These are phyloP conservation scores for Aspergillus tubingensis DNA, from an alignment of 2,329 filamentous ascomycete genomes.

Conservation along the genomic window DNA sequence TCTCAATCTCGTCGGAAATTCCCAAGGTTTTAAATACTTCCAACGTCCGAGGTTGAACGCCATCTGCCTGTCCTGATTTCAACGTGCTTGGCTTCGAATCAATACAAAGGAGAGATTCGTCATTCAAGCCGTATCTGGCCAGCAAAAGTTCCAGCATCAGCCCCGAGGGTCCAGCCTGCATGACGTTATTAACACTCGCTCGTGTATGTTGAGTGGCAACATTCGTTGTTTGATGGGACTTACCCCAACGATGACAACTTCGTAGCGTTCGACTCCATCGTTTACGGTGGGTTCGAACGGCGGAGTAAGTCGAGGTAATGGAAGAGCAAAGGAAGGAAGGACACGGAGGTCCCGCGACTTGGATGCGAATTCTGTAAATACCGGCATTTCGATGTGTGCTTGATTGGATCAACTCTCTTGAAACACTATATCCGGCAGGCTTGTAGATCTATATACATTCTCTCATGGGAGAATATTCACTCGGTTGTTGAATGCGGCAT, in stretches of 20 bases:
- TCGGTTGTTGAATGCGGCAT: background rate
- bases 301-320: slow-evolving; percentile 40
- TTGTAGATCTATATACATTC: background rate
- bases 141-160: slow-evolving; percentile 43
- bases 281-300: slow-evolving; percentile 11
- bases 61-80: slow-evolving; percentile 46
- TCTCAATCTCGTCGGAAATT: slow-evolving; percentile 39
- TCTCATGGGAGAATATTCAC: background rate
- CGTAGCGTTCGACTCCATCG: slow-evolving; percentile 34
- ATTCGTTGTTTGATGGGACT: background rate
- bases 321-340: slow-evolving; percentile 39
- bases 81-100: slow-evolving; percentile 41
- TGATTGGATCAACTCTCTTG: background rate
- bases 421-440: background rate
- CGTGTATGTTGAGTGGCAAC: background rate
- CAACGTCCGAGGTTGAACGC: slow-evolving; percentile 44
- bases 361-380: slow-evolving; percentile 36
- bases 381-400: slow-evolving; percentile 32
- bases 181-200: background rate
- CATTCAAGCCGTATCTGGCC: slow-evolving; percentile 44
- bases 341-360: slow-evolving; percentile 38
- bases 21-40: slow-evolving; percentile 46
- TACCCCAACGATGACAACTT: slow-evolving; percentile 43
- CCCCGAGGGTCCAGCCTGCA: slow-evolving; percentile 44
- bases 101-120: slow-evolving; percentile 43